phyloP scores from a whole-genome alignment of 306 rosid species.

The Abrus precatorius region DNA sequence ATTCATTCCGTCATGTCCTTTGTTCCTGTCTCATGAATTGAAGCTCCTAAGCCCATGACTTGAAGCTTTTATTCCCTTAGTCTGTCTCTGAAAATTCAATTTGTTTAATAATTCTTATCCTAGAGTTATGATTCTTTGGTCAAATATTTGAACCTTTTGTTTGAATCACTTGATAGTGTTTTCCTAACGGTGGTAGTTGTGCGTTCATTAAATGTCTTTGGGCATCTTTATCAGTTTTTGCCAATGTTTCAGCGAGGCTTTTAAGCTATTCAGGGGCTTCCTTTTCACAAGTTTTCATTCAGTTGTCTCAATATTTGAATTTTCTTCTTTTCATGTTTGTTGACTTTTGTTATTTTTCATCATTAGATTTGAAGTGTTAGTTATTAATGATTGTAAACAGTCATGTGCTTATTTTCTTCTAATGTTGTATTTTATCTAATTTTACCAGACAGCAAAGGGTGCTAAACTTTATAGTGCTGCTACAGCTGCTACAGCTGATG shows the following conservation, averaged over 20 bases:
- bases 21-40: neutral
- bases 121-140: neutral
- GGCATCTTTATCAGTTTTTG: neutral
- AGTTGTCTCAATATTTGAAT: neutral
- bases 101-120: neutral
- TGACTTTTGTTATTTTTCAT: neutral
- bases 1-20: neutral
- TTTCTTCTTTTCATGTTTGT: neutral
- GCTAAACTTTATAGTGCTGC: constrained; percentile 84
- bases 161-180: neutral
- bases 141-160: neutral
- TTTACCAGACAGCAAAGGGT: constrained; percentile 76
- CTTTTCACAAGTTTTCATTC: neutral
- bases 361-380: neutral
- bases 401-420: constrained; percentile 21
- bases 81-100: neutral
- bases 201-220: neutral
- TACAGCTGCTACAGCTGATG: constrained; percentile 77
- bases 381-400: neutral
- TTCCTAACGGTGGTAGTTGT: neutral
- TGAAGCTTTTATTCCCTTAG: neutral
- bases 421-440: neutral
- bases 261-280: neutral
- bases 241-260: neutral
- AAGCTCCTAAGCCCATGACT: neutral